A percentile compares a stretch with the other conserved stretches of the same genome.
These are phyloP conservation scores for Gossypium rotundifolium DNA, from an alignment of 345 rosid species.

Conservation along the genomic window DNA sequence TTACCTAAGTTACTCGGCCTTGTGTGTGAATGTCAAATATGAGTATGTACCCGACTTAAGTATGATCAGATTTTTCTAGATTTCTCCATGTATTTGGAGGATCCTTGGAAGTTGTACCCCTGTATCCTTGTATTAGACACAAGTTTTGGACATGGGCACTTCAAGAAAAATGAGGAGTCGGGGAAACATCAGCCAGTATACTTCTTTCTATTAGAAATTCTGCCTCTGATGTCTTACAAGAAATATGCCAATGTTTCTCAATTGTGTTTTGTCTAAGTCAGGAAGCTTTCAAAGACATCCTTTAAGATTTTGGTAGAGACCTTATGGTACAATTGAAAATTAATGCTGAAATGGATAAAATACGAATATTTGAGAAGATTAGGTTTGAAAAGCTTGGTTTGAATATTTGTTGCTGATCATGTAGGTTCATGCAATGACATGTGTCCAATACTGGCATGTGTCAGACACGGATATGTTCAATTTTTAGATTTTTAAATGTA, in stretches of 20 bases:
- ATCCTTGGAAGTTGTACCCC: background rate
- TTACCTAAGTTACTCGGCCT: background rate
- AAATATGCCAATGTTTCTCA: background rate
- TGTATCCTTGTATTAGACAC: too few relatives aligned
- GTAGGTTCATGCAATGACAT: background rate
- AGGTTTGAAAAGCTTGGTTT: background rate
- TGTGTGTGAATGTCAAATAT: background rate
- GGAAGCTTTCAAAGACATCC: background rate
- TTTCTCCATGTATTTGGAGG: background rate
- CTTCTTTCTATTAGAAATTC: background rate
- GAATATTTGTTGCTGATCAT: background rate
- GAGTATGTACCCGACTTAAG: background rate
- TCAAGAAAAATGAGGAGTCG: too few relatives aligned
- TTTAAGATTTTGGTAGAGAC: background rate
- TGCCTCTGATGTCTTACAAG: background rate
- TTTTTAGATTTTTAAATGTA: too few relatives aligned
- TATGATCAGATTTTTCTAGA: background rate
- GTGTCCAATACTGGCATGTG: background rate
- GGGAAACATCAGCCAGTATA: background rate
- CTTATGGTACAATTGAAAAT: background rate
- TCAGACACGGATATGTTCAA: too few relatives aligned
- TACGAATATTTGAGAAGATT: background rate
- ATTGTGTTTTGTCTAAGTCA: background rate
- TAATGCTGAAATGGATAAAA: background rate
- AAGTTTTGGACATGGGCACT: too few relatives aligned